Percentiles rank a stretch among this genome's conserved stretches.
These are phyloP conservation scores for Wallacemonas sp. DNA, from an alignment of 208 protist genomes.

Conservation along the genomic window DNA sequence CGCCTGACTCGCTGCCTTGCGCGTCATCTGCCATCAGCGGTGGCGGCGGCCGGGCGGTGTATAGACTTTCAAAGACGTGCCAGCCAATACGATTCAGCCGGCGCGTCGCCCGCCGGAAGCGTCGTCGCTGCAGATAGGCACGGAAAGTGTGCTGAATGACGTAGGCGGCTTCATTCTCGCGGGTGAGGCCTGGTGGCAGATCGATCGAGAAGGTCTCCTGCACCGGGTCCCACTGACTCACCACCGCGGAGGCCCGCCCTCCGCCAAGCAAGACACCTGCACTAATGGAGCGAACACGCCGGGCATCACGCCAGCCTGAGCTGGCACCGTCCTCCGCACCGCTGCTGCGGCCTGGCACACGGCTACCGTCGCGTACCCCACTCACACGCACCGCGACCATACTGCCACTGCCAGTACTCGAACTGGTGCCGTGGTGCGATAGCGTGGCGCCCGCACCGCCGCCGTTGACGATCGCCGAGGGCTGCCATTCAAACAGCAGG, in stretches of 20 bases:
- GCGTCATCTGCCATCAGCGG: neutral
- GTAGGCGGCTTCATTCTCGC: slow-evolving; percentile 50
- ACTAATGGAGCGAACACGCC: neutral
- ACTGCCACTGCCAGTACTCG: too few species aligned
- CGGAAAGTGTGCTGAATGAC: slow-evolving; percentile 71
- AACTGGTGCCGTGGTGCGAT: too few species aligned
- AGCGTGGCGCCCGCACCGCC: neutral
- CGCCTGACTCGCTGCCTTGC: neutral
- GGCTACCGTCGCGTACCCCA: too few species aligned
- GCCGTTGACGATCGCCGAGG: too few species aligned
- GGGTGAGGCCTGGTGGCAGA: slow-evolving; percentile 23
- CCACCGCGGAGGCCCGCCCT: slow-evolving; percentile 2
- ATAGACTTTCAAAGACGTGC: neutral
- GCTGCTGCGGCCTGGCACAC: too few species aligned
- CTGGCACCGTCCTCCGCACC: too few species aligned
- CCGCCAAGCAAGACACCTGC: neutral
- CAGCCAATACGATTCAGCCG: slow-evolving; percentile 17
- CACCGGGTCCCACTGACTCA: slow-evolving; percentile 15
- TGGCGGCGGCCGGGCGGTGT: neutral
- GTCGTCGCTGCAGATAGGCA: slow-evolving; percentile 27
- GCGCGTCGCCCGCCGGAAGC: slow-evolving; percentile 28
- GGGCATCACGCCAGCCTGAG: too few species aligned
- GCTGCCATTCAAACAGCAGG: slow-evolving; percentile 14
- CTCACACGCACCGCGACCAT: too few species aligned
- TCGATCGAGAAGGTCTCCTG: slow-evolving; percentile 20